Evolutionary conservation across 2,329 filamentous ascomycete species (phyloP), one percentile per base, ranked within the genome.

Genomic region (Pseudogymnoascus sp.): DNA sequence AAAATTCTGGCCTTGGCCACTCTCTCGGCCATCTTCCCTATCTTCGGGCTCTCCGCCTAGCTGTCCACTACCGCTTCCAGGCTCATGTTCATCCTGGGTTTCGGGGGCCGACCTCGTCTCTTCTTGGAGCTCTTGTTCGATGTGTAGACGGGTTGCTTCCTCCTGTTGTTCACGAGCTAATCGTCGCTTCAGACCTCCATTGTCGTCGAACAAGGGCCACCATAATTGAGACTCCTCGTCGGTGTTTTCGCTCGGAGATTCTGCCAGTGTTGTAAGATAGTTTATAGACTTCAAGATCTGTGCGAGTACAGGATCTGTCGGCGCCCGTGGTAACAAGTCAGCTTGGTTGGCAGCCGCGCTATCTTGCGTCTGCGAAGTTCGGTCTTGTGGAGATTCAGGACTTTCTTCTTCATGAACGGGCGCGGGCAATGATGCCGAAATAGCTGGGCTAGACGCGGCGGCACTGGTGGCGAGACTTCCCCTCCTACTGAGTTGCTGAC

Each of bases 1-100:
- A 39, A 81, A 81, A 53, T 73, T 71, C 67, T 81, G 77, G 38
- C 74, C 61, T 30, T 69, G 62, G 15, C 30, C 37, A 6, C 57
- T 39, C 58, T 83, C 82, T 15, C 78, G 77, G 15, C 74, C 70
- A 47, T 75, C 75, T 20, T 90, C 87, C 64, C 83, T 81, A 66
- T 96, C 91, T 71, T 97, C 93, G 0, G 93, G 93, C 71, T 97
- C 93, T 43, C 93, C 93, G 62, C 93, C 93, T 15, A 97, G 80
- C 62, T 95, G 92, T 62, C 94, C 79, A 71, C 93, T 97, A 12
- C 85, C 84, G 66, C 89, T 89, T 73, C 94, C 91, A 1, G 85
- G 84, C 61, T 88, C 87, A 62, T 90, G 90, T 65, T 96, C 91
- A 28, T 80, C 79, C 47, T 81, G 78, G 3, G 75, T 73, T 41